These are phyloP conservation scores for Vitis vinifera DNA, from an alignment of 164 flowering plant species.

Conservation along the genomic window ASM3070453v1 NC_081815.1:2028501-2029000, in stretches of 20 bases:
- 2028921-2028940: too few relatives aligned
- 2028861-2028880: too few relatives aligned
- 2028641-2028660: background rate
- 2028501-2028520: conserved; percentile 62
- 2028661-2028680: background rate
- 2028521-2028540: conserved; percentile 66
- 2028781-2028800: too few relatives aligned
- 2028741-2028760: background rate
- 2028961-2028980: too few relatives aligned
- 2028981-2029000: too few relatives aligned
- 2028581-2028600: background rate
- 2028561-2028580: background rate
- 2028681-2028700: background rate
- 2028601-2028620: background rate
- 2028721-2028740: background rate
- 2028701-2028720: background rate
- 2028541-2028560: background rate
- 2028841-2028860: too few relatives aligned
- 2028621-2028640: background rate
- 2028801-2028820: too few relatives aligned
- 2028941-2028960: too few relatives aligned
- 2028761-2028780: too few relatives aligned
- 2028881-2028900: too few relatives aligned
- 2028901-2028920: too few relatives aligned
- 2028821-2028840: too few relatives aligned